phyloP scores from a whole-genome alignment of 495 filamentous ascomycete genomes.

The Mytilinidion resinicola region DNA sequence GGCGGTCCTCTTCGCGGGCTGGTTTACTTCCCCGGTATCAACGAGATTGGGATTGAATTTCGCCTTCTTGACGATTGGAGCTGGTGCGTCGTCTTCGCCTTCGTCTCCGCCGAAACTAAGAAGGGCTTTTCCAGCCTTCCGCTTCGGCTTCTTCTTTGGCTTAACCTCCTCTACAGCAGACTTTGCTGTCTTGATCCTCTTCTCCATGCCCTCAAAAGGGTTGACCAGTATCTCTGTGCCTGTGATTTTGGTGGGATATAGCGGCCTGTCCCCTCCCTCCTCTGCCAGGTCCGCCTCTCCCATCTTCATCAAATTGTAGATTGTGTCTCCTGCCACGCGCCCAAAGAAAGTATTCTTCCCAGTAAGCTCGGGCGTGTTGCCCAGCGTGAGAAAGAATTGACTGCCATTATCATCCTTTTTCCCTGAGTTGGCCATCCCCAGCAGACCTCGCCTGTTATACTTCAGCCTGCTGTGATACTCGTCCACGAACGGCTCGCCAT shows the following conservation, averaged over 20 bases:
- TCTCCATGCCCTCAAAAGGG: slow-evolving; percentile 81
- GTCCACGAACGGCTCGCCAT: slow-evolving; percentile 79
- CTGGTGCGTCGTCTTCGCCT: slow-evolving; percentile 56
- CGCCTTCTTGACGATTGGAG: slow-evolving; percentile 68
- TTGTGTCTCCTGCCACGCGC: slow-evolving; percentile 83
- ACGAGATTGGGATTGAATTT: slow-evolving; percentile 89
- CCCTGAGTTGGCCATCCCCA: slow-evolving; percentile 87
- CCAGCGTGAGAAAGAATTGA: slow-evolving; percentile 95
- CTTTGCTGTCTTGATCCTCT: slow-evolving; percentile 48
- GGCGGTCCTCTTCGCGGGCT: slow-evolving; percentile 18
- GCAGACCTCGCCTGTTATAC: slow-evolving; percentile 82
- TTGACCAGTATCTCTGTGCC: slow-evolving; percentile 80
- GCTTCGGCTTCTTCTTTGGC: slow-evolving; percentile 71
- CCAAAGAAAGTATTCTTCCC: slow-evolving; percentile 73
- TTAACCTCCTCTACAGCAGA: slow-evolving; percentile 39
- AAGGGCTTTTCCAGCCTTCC: slow-evolving; percentile 70
- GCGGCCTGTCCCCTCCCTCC: slow-evolving; percentile 72
- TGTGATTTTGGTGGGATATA: slow-evolving; percentile 80
- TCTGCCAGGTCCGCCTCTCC: slow-evolving; percentile 69
- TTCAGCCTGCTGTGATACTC: slow-evolving; percentile 89
- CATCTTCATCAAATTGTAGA: slow-evolving; percentile 92
- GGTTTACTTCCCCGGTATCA: slow-evolving; percentile 45
- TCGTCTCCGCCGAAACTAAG: slow-evolving; percentile 89
- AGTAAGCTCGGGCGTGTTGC: slow-evolving; percentile 72
- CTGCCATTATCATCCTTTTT: slow-evolving; percentile 75